phyloP scores from a whole-genome alignment of 768 basidiomycete species.

The Cubamyces sp. region DNA sequence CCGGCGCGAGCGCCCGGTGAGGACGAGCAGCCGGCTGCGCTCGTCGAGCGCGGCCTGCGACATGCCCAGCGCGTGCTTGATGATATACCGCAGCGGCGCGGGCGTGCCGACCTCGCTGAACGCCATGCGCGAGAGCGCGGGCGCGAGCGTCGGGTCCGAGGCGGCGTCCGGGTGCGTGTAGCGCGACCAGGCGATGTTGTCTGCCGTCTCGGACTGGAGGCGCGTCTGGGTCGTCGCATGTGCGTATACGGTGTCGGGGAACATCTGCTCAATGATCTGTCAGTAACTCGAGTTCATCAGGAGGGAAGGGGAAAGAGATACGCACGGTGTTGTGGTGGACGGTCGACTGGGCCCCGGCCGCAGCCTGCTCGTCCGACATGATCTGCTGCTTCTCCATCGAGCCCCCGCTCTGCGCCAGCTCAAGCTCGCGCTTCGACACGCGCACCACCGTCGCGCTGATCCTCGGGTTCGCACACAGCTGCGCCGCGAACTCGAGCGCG shows the following conservation, averaged over 20 bases:
- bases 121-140: constrained; percentile 58
- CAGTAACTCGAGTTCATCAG: neutral
- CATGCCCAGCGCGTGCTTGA: constrained; percentile 46
- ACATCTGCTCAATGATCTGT: constrained; percentile 30
- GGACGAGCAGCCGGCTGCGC: constrained; percentile 54
- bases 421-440: constrained; percentile 53
- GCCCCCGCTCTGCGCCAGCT: constrained; percentile 1
- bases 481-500: constrained; percentile 82
- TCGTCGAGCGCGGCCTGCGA: constrained; percentile 23
- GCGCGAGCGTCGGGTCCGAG: constrained; percentile 23
- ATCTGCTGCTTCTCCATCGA: constrained; percentile 33
- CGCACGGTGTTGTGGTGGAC: constrained; percentile 26
- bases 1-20: constrained; percentile 77
- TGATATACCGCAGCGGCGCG: constrained; percentile 57
- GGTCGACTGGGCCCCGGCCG: constrained; percentile 8
- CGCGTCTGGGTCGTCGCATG: constrained; percentile 62
- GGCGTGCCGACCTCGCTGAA: constrained; percentile 64
- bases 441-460: constrained; percentile 78
- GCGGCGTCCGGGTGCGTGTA: constrained; percentile 46
- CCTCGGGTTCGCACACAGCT: constrained; percentile 71
- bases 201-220: constrained; percentile 83
- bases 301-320: neutral
- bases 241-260: constrained; percentile 75
- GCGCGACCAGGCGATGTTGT: constrained; percentile 73
- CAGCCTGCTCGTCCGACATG: constrained; percentile 32